phyloP scores from a whole-genome alignment of 805 yeast species.

The Myxozyma lipomycoides region DNA sequence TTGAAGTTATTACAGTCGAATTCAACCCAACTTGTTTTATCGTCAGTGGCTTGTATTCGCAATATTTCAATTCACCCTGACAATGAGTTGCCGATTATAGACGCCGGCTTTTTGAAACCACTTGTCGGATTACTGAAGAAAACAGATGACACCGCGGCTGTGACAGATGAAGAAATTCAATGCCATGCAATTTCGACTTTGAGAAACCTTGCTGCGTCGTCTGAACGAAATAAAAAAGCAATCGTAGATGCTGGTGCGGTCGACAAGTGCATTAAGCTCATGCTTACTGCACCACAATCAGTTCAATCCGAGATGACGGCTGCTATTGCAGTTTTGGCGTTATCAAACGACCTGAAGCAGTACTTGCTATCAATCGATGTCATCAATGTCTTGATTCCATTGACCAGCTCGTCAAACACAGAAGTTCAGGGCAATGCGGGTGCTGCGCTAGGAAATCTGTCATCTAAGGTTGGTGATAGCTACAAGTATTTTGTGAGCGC shows the following conservation, averaged over 20 bases:
- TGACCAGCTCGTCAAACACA: conserved; percentile 79
- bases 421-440: conserved; percentile 99
- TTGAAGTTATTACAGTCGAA: conserved; percentile 88
- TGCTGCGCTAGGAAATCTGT: conserved; percentile 93
- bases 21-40: conserved; percentile 78
- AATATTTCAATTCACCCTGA: conserved; percentile 94
- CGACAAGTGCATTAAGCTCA: conserved; percentile 82
- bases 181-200: conserved; percentile 97
- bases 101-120: conserved; percentile 93
- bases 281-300: conserved; percentile 77
- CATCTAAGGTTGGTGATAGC: conserved; percentile 75
- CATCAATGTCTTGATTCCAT: conserved; percentile 82
- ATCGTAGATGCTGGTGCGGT: conserved; percentile 94
- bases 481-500: conserved; percentile 71
- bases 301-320: conserved; percentile 97
- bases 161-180: conserved; percentile 80
- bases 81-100: conserved; percentile 92
- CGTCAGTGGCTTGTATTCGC: conserved; percentile 97
- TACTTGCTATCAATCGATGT: conserved; percentile 79
- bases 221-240: conserved; percentile 87
- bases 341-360: conserved; percentile 90
- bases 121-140: conserved; percentile 64
- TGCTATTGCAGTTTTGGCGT: conserved; percentile 91
- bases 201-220: conserved; percentile 91
- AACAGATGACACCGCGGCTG: background rate